Evolutionary conservation across 345 rosid species (phyloP).

Genomic region (Mallotus nudiflorus): DNA sequence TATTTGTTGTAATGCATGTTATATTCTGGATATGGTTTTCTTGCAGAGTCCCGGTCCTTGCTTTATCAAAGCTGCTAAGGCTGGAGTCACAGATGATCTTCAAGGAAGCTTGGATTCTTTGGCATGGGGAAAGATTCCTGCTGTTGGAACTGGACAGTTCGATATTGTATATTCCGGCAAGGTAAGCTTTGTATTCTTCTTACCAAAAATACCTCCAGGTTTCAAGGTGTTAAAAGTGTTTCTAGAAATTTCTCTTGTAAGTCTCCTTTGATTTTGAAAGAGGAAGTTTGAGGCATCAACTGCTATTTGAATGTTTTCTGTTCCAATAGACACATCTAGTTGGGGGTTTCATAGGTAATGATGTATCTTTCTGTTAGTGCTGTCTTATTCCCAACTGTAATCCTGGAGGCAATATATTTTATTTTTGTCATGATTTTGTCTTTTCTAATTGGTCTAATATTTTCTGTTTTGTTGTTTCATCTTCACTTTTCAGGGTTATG

Average conservation of each 20-base stretch:
- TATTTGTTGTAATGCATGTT: constrained; percentile 10
- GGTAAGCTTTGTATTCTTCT: constrained; percentile 45
- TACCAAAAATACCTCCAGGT: neutral
- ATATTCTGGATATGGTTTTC: constrained; percentile 6
- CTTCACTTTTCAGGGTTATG: constrained; percentile 41
- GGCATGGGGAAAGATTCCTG: constrained; percentile 84
- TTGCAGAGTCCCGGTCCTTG: constrained; percentile 77
- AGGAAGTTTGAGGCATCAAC: neutral
- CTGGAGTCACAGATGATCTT: constrained; percentile 59
- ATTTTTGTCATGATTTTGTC: neutral
- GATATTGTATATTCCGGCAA: constrained; percentile 60
- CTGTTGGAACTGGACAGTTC: constrained; percentile 71
- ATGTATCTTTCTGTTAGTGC: neutral
- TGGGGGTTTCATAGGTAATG: neutral
- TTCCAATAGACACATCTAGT: neutral
- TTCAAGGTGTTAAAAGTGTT: neutral
- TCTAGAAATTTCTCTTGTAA: too few relatives aligned
- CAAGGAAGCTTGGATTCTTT: constrained; percentile 80
- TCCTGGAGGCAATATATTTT: neutral
- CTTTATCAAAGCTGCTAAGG: constrained; percentile 86
- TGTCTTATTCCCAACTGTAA: neutral
- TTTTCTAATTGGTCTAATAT: constrained; percentile 9
- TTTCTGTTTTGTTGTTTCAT: constrained; percentile 2
- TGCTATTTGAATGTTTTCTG: neutral
- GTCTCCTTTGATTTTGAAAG: constrained; percentile 5